Percentiles rank a stretch among this genome's conserved stretches.
phyloP scores from a whole-genome alignment of 2,329 filamentous ascomycete species.

The Exophiala sp. region DNA sequence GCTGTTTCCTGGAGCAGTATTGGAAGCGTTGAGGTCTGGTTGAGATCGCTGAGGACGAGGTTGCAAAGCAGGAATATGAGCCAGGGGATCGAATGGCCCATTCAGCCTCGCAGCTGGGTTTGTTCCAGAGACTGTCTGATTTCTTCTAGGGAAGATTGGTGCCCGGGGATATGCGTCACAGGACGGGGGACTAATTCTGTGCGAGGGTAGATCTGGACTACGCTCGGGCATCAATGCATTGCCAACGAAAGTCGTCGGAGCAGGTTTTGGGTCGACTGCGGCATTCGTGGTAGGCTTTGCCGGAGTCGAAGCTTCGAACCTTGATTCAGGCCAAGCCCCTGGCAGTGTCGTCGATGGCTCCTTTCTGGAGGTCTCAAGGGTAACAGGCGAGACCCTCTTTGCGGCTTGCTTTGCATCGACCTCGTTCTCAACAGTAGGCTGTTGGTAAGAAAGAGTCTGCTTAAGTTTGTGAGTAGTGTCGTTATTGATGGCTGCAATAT shows the following conservation, averaged over 20 bases:
- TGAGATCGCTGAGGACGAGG: constrained; percentile 11
- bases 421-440: no score
- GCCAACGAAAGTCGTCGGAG: background rate
- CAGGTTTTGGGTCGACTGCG: no score
- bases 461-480: background rate
- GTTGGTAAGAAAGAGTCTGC: no score
- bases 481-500: background rate
- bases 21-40: constrained; percentile 12
- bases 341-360: constrained; percentile 26
- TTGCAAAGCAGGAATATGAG: constrained; percentile 9
- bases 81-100: constrained; percentile 29
- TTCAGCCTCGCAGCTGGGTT: constrained; percentile 29
- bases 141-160: constrained; percentile 12
- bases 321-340: constrained; percentile 17
- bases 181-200: constrained; percentile 4
- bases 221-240: background rate
- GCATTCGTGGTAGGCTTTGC: background rate
- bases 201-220: constrained; percentile 1
- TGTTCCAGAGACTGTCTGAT: constrained; percentile 29
- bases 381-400: no score
- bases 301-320: constrained; percentile 11
- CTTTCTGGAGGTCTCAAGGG: background rate
- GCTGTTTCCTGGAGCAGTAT: background rate
- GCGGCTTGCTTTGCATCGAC: no score
- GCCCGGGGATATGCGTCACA: background rate